Conservation (phyloP, 495 filamentous ascomycete species). For the Baudoinia panamericana region DNA sequence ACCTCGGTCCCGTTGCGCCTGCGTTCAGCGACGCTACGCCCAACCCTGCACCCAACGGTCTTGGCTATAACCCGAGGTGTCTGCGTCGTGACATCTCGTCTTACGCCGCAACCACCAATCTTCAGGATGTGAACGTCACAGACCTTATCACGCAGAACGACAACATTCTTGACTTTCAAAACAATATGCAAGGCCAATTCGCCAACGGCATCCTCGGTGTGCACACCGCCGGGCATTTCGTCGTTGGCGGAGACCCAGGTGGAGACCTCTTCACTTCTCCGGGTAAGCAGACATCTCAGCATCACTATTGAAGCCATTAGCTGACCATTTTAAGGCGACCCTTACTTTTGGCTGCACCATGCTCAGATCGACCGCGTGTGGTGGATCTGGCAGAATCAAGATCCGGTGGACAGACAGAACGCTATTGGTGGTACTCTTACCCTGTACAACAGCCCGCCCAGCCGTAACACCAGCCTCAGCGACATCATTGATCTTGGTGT, state of each 20-base stretch:
- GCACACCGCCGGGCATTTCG: constrained; percentile 52
- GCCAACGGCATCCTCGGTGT: constrained; percentile 36
- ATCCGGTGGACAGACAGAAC: constrained; percentile 34
- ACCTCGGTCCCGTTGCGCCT: constrained; percentile 26
- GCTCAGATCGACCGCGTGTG: constrained; percentile 55
- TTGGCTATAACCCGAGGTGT: constrained; percentile 49
- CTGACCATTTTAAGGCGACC: constrained; percentile 41
- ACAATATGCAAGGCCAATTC: constrained; percentile 39
- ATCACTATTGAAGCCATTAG: neutral
- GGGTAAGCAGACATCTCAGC: neutral
- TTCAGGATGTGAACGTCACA: constrained; percentile 39
- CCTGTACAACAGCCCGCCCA: constrained; percentile 40
- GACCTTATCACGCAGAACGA: constrained; percentile 34
- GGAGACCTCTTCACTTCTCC: constrained; percentile 22
- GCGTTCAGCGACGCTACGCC: constrained; percentile 12
- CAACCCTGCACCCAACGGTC: constrained; percentile 18
- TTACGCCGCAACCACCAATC: constrained; percentile 33
- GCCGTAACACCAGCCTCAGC: constrained; percentile 37
- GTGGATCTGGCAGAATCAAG: constrained; percentile 57
- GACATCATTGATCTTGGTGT: constrained; percentile 35
- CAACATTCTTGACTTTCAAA: constrained; percentile 41
- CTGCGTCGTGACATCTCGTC: constrained; percentile 51
- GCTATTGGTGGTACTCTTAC: constrained; percentile 43
- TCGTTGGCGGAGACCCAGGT: constrained; percentile 47
- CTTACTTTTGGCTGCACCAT: constrained; percentile 58